These are phyloP conservation scores for Paramecium sonneborni DNA, from an alignment of 73 alveolate species.

Conservation along the genomic window DNA sequence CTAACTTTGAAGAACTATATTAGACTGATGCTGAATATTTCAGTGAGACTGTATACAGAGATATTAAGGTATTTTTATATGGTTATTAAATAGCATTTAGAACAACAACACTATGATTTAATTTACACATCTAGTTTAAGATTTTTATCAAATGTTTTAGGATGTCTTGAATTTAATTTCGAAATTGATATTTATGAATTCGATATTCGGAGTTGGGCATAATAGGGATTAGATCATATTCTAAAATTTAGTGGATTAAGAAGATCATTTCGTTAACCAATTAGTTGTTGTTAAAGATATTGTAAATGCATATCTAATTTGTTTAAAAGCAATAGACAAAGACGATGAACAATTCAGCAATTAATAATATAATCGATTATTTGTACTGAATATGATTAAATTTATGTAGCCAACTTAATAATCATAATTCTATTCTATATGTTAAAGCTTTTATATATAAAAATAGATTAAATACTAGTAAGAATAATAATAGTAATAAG, in stretches of 20 bases:
- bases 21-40: constrained; percentile 45
- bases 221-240: constrained; percentile 24
- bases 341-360: constrained; percentile 6
- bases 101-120: neutral
- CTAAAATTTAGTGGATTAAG: constrained; percentile 25
- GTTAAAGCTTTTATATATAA: neutral
- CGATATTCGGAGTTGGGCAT: constrained; percentile 36
- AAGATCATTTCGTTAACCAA: constrained; percentile 26
- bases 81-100: neutral
- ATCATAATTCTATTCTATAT: neutral
- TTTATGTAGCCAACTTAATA: neutral
- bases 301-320: neutral
- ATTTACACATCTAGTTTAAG: constrained; percentile 1
- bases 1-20: constrained; percentile 40
- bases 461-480: neutral
- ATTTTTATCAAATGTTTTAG: neutral
- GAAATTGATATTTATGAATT: constrained; percentile 3
- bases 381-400: constrained; percentile 21
- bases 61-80: neutral
- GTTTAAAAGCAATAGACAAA: neutral
- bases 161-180: neutral
- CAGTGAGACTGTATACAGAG: constrained; percentile 22
- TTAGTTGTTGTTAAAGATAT: neutral
- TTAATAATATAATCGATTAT: neutral
- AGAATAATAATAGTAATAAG: neutral